A percentile compares a stretch with the other conserved stretches of the same genome.
Conservation (phyloP, 768 basidiomycete species). For the Amanita molliuscula region DNA sequence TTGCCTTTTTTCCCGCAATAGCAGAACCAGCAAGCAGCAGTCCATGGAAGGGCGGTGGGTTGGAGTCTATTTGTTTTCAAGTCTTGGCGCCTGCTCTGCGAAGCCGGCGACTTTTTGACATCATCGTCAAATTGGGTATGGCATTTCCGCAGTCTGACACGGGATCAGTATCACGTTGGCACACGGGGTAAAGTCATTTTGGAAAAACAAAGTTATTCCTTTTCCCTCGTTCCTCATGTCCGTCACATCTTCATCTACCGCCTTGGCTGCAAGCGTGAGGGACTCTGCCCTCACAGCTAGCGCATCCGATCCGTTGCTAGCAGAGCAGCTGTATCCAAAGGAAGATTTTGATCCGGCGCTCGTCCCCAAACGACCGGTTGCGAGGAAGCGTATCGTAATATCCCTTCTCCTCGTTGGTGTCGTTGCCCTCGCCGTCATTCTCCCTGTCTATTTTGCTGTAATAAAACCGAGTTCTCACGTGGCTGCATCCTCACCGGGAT, state of each 20-base stretch:
- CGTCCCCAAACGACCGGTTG: not conserved
- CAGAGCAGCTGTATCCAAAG: not conserved
- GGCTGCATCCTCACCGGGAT: slow-evolving; percentile 3
- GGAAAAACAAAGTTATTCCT: not conserved
- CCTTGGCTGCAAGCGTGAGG: not conserved
- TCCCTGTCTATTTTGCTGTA: slow-evolving; percentile 24
- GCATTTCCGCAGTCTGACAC: not conserved
- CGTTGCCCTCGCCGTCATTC: slow-evolving; percentile 19
- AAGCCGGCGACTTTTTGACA: not conserved
- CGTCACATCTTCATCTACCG: not conserved
- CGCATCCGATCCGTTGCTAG: not conserved
- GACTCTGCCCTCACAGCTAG: not conserved
- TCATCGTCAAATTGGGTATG: not conserved
- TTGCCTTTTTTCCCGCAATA: not conserved
- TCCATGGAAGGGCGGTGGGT: not conserved
- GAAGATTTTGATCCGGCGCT: not conserved
- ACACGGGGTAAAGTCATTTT: not conserved
- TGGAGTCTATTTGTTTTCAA: not conserved
- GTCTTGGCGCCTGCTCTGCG: not conserved
- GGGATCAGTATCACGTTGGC: not conserved
- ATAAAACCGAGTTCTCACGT: slow-evolving; percentile 16
- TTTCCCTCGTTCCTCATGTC: not conserved
- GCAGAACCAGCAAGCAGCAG: not conserved
- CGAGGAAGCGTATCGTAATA: not conserved
- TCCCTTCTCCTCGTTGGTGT: slow-evolving; percentile 5